Percentiles rank a stretch among this genome's conserved stretches.
Conservation (phyloP, 169 alveolate species). For the Plasmodium berghei region DNA sequence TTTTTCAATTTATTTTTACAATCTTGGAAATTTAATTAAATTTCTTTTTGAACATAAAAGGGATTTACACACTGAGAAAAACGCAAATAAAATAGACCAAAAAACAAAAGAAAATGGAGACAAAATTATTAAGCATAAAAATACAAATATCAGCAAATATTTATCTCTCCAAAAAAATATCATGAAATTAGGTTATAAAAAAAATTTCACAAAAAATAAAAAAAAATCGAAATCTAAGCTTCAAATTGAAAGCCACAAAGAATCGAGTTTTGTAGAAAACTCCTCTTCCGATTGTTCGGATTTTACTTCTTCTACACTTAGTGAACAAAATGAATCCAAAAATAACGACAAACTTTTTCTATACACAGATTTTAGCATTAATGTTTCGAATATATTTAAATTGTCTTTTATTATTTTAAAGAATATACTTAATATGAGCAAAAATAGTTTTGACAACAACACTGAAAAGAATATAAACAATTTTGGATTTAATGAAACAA, state of each 20-base stretch:
- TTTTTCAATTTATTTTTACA: slow-evolving; percentile 60
- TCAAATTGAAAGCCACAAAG: slow-evolving; percentile 48
- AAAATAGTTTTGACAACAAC: neutral
- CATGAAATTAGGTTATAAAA: slow-evolving; percentile 71
- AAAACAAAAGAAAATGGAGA: slow-evolving; percentile 12
- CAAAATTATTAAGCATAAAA: slow-evolving; percentile 1
- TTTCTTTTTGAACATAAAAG: slow-evolving; percentile 58
- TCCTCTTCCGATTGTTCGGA: slow-evolving; percentile 5
- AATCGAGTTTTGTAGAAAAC: slow-evolving; percentile 1
- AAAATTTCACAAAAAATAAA: slow-evolving; percentile 51
- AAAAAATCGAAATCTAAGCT: slow-evolving; percentile 48
- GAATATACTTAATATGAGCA: slow-evolving; percentile 40
- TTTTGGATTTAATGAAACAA: slow-evolving; percentile 7
- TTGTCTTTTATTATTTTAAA: slow-evolving; percentile 62
- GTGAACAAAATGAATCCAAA: slow-evolving; percentile 26
- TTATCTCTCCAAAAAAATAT: slow-evolving; percentile 69
- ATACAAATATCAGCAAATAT: slow-evolving; percentile 51
- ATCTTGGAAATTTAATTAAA: slow-evolving; percentile 51
- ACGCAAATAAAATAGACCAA: slow-evolving; percentile 15
- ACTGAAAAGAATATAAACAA: slow-evolving; percentile 10
- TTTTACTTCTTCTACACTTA: slow-evolving; percentile 28
- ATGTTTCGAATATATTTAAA: slow-evolving; percentile 53
- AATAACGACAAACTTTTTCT: slow-evolving; percentile 7
- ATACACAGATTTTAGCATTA: slow-evolving; percentile 59
- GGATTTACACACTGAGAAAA: slow-evolving; percentile 33